Evolutionary conservation across 1,284 basidiomycete species (phyloP).

Genomic region (Polyporus tsugae): DNA sequence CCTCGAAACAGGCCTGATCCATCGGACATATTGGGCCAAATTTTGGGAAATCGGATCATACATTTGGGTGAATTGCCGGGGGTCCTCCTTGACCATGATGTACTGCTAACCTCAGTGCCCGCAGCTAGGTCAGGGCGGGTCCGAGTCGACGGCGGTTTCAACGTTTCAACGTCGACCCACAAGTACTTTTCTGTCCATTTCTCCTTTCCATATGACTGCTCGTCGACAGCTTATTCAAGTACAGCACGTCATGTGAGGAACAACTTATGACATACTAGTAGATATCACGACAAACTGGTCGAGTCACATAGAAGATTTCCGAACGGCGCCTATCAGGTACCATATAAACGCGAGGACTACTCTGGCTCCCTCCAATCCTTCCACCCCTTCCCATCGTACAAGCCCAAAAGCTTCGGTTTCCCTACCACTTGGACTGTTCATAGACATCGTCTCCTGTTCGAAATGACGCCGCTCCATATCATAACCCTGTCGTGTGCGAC

Average conservation of each 20-base stretch:
- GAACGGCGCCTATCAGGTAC: not conserved
- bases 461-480: not conserved
- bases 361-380: not conserved
- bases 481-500: not conserved
- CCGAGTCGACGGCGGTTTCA: too few species aligned
- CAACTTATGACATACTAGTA: not conserved
- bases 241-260: not conserved
- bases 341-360: not conserved
- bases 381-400: not conserved
- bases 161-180: too few species aligned
- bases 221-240: not conserved
- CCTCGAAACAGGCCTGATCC: too few species aligned
- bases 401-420: not conserved
- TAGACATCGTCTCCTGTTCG: not conserved
- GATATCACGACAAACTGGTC: constrained; percentile 1
- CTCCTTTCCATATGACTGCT: not conserved
- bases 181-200: too few species aligned
- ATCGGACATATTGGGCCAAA: too few species aligned
- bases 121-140: too few species aligned
- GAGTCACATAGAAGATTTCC: not conserved
- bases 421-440: not conserved
- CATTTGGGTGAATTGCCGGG: too few species aligned
- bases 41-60: too few species aligned
- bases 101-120: too few species aligned
- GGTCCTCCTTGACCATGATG: too few species aligned